Conservation (phyloP, 108 stramenopile genomes). For the Parietichytrium sp. region DNA sequence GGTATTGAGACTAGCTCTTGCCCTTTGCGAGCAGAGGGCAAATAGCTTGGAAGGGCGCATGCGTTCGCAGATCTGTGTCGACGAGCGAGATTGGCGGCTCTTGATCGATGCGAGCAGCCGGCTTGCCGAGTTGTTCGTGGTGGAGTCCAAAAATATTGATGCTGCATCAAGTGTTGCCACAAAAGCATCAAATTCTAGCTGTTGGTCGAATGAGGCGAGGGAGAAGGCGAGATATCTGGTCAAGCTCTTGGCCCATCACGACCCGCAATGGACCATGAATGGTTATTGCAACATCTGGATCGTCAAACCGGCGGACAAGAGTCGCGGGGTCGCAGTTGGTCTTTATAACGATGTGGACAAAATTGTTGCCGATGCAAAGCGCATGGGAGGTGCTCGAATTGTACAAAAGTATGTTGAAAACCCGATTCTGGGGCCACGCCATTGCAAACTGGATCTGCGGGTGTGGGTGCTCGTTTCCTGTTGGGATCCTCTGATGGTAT, state of each 20-base stretch:
- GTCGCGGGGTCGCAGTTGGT: not conserved
- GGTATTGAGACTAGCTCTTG: not conserved
- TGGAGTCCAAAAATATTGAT: no score
- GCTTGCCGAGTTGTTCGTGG: not conserved
- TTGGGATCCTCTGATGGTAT: not conserved
- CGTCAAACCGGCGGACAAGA: slow-evolving; percentile 25
- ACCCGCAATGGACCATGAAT: slow-evolving; percentile 18
- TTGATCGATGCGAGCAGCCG: not conserved
- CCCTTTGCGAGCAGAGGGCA: not conserved
- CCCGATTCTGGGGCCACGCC: not conserved
- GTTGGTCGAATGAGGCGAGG: no score
- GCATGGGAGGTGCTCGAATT: slow-evolving; percentile 7
- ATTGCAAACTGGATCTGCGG: not conserved
- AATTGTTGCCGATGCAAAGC: not conserved
- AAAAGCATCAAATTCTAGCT: no score
- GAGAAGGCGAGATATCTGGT: not conserved
- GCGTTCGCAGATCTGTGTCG: not conserved
- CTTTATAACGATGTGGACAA: not conserved
- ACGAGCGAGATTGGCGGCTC: not conserved
- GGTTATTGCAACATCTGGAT: slow-evolving; percentile 25
- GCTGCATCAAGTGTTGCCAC: not conserved
- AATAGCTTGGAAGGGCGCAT: no score
- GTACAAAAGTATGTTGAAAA: slow-evolving; percentile 33
- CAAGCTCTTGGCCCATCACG: not conserved
- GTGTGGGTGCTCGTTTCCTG: slow-evolving; percentile 24